Conservation (phyloP, 805 yeast species). For the Cyberlindnera suaveolens region DNA sequence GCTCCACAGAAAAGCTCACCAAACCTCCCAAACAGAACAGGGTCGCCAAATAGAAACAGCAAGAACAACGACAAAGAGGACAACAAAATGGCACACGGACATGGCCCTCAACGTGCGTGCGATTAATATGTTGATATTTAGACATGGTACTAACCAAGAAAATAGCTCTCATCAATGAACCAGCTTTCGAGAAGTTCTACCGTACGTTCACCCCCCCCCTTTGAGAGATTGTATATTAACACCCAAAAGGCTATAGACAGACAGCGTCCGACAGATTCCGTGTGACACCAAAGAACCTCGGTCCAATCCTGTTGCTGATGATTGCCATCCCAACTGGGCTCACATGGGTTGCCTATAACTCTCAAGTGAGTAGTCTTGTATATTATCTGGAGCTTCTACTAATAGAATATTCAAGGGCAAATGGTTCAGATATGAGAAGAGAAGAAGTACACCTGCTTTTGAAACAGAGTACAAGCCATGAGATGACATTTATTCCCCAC, state of each 20-base stretch:
- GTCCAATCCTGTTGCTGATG: conserved; percentile 14
- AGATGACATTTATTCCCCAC: not conserved
- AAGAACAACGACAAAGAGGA: not conserved
- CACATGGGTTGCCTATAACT: conserved; percentile 18
- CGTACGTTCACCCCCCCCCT: conserved; percentile 12
- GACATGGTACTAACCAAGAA: not conserved
- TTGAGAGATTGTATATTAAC: conserved; percentile 2
- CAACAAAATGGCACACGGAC: conserved; percentile 11
- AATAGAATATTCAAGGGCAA: conserved; percentile 12
- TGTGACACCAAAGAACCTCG: conserved; percentile 19
- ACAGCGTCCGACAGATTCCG: conserved; percentile 18
- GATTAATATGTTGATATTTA: no score
- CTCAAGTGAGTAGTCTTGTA: conserved; percentile 9
- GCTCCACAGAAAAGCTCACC: not conserved
- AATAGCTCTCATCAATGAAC: conserved; percentile 20
- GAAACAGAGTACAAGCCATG: conserved; percentile 19
- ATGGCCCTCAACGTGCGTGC: conserved; percentile 9
- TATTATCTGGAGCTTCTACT: not conserved
- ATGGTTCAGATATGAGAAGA: conserved; percentile 17
- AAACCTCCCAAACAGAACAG: no score
- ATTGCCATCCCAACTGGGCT: conserved; percentile 19
- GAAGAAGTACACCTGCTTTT: conserved; percentile 19
- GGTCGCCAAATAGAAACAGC: not conserved
- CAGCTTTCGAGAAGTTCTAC: conserved; percentile 22
- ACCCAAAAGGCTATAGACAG: conserved; percentile 16